Evolutionary conservation across 1,139 yeast species (phyloP), one percentile per base, ranked within the genome.

Genomic region (Kodamaea alishanica): DNA sequence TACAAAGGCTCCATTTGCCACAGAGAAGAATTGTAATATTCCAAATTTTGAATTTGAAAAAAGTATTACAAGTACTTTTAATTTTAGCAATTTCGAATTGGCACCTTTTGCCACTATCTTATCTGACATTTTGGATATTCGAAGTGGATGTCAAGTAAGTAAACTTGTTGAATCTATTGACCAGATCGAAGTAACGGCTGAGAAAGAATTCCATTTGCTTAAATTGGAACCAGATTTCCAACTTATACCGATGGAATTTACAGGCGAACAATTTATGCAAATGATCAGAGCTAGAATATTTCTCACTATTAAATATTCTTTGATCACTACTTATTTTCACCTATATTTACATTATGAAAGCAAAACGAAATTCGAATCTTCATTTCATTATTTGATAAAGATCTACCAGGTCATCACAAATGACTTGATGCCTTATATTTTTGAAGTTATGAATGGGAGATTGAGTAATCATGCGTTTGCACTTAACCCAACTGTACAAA

Each of bases 331-430:
- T 6, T 52, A 48, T 40, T 52, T 48, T 35, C 58, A 53, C 37
- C 44, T 55, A n/a, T 54, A 47, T 34, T 45, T 49, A 41, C 55
- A 63, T 46, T 68, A 60, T 39, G 69, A 61, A 39, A 41, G 46
- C 12, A 49, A 47, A 33, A 41, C 52, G 3, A 54, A 60, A 15
- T 28, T 44, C 8, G 53, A 52, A 8, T 48, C 56, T 25, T 46
- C 69, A 2, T 58, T 49, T 44, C 60, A 54, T 40, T 70, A 69
- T 45, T 47, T 60, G 42, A 55, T 56, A 40, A 56, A 53, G 32
- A 45, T 52, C 20, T 42, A 54, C 29, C 44, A 49, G 10, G 47
- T 48, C 8, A 44, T 47, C 28, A 38, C 44, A 1, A 55, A 54
- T 8, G 54, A 57, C 26, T 39, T 58, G 9, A 45, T 58, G 42